Percentiles rank a stretch among this genome's conserved stretches.
These are phyloP conservation scores for Bipolaris gigantea DNA, from an alignment of 2,329 filamentous ascomycete species.

Conservation along the genomic window DNA sequence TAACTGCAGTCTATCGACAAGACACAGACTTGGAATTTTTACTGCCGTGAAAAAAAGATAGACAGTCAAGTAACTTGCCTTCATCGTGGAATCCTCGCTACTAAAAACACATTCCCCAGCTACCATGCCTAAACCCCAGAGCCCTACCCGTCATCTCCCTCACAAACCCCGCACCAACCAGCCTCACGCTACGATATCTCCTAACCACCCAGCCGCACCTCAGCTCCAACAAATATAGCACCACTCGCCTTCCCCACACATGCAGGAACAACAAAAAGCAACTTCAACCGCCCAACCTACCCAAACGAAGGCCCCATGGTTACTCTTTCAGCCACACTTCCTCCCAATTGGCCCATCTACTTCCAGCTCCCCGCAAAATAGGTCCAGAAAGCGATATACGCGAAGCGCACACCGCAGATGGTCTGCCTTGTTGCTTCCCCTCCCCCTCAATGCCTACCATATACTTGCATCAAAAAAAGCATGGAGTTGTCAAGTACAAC, in stretches of 20 bases:
- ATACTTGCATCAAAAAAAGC: no score
- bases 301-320: no score
- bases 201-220: neutral
- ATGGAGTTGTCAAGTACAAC: no score
- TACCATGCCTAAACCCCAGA: no score
- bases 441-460: neutral
- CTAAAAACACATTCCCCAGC: neutral
- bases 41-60: no score
- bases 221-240: neutral
- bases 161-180: neutral
- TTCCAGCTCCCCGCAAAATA: neutral
- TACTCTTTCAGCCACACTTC: neutral
- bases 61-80: no score
- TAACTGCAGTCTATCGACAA: neutral
- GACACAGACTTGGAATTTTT: neutral
- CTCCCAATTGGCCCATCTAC: neutral
- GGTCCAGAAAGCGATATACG: neutral
- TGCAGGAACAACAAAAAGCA: neutral
- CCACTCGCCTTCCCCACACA: neutral
- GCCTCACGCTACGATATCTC: neutral
- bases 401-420: neutral
- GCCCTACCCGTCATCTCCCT: no score
- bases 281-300: no score
- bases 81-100: no score
- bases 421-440: neutral